Evolutionary conservation across 148 eudicot genomes (phyloP).

Genomic region (Silene latifolia): DNA sequence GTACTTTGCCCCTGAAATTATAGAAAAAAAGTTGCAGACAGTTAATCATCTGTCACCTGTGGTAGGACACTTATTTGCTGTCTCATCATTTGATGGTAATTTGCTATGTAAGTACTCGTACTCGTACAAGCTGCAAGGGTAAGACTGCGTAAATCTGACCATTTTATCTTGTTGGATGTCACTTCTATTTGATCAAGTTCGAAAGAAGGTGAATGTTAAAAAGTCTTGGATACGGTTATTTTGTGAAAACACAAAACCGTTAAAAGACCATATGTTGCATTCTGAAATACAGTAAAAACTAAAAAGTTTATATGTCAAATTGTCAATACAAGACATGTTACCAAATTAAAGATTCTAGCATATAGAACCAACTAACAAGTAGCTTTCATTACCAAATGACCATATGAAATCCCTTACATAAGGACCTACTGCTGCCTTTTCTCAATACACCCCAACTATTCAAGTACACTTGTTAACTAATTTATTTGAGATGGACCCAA

Average conservation of each 20-base stretch:
- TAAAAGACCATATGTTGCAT: no score
- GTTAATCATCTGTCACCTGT: not conserved
- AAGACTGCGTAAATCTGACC: not conserved
- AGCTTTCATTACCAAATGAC: not conserved
- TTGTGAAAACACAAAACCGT: no score
- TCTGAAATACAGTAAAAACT: no score
- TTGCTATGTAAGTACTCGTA: not conserved
- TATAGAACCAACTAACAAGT: not conserved
- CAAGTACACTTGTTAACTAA: not conserved
- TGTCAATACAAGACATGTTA: not conserved
- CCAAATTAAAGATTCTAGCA: not conserved
- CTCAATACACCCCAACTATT: not conserved
- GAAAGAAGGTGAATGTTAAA: not conserved
- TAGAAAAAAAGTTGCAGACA: not conserved
- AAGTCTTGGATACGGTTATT: no score
- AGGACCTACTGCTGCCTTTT: not conserved
- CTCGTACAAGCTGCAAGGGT: not conserved
- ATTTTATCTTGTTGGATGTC: not conserved
- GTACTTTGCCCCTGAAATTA: not conserved
- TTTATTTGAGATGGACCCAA: not conserved
- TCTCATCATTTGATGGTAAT: conserved; percentile 3
- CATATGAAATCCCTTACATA: not conserved
- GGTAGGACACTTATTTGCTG: not conserved
- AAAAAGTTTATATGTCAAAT: not conserved
- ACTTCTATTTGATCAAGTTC: not conserved